These are phyloP conservation scores for Obelidium mucronatum DNA, from an alignment of 192 early-diverging fungal genomes.

Conservation along the genomic window DNA sequence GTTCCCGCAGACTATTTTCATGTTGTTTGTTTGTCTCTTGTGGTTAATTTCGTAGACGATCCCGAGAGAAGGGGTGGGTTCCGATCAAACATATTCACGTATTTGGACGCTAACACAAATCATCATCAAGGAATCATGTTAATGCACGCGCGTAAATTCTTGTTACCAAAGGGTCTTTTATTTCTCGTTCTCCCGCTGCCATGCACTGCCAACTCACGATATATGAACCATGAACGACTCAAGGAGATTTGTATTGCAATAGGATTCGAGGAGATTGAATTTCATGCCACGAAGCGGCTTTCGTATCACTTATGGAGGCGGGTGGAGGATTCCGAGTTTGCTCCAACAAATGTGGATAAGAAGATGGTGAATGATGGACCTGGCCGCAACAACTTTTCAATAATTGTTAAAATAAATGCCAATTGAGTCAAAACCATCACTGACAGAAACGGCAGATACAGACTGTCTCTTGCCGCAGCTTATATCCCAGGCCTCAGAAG, in stretches of 20 bases:
- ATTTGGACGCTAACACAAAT: no score
- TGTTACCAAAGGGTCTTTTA: slow-evolving; percentile 64
- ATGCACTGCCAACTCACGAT: slow-evolving; percentile 85
- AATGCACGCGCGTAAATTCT: slow-evolving; percentile 51
- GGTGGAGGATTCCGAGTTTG: slow-evolving; percentile 15
- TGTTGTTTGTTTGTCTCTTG: slow-evolving; percentile 80
- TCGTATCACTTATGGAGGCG: slow-evolving; percentile 77
- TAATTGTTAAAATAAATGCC: slow-evolving; percentile 62
- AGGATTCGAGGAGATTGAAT: slow-evolving; percentile 66
- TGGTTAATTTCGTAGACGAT: slow-evolving; percentile 91
- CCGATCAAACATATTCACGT: background rate
- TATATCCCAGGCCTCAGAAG: no score
- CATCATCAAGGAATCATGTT: slow-evolving; percentile 65
- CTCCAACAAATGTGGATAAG: slow-evolving; percentile 53
- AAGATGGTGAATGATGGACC: slow-evolving; percentile 69
- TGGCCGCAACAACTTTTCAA: slow-evolving; percentile 78
- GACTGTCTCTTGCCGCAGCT: no score
- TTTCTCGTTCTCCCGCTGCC: slow-evolving; percentile 84
- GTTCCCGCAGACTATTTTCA: slow-evolving; percentile 65
- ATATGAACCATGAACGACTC: slow-evolving; percentile 79
- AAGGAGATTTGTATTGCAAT: slow-evolving; percentile 66
- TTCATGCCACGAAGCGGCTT: slow-evolving; percentile 78
- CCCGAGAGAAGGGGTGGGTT: slow-evolving; percentile 63
- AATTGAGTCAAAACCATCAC: no score
- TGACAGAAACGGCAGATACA: no score